Conservation (phyloP, 1,139 yeast species). For the Sugiyamaella novakii region DNA sequence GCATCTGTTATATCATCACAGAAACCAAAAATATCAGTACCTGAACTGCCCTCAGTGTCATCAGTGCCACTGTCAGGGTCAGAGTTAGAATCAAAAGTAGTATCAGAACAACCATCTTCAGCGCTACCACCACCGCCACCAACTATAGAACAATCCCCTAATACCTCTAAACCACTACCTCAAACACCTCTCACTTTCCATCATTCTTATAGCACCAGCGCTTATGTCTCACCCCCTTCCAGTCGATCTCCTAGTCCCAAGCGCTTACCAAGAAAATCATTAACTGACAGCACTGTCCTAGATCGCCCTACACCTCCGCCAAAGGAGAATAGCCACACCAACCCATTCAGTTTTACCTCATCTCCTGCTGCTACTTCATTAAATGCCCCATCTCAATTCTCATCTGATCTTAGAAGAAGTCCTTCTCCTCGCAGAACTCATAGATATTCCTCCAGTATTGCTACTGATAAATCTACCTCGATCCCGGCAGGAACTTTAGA, state of each 20-base stretch:
- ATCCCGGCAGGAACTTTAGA: conserved; percentile 9
- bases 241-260: conserved; percentile 15
- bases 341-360: conserved; percentile 6
- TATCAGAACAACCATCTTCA: conserved; percentile 17
- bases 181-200: conserved; percentile 4
- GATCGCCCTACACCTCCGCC: not conserved
- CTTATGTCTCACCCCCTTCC: conserved; percentile 14
- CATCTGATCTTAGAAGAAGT: conserved; percentile 3
- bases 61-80: no score
- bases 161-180: conserved; percentile 3
- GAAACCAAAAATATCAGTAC: not conserved
- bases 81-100: not conserved
- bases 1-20: conserved; percentile 23
- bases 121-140: conserved; percentile 18
- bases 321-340: not conserved
- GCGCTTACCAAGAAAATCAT: not conserved
- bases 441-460: conserved; percentile 16
- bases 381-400: not conserved
- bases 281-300: not conserved
- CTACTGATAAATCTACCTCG: not conserved
- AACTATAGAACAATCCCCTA: no score
- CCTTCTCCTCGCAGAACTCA: conserved; percentile 18
- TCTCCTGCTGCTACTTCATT: conserved; percentile 1
- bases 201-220: conserved; percentile 1
- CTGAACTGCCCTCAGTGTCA: not conserved